Base-by-base conservation (phyloP, 1,139 yeast genomes). In the Yamadazyma pseudoaaseri region DNA sequence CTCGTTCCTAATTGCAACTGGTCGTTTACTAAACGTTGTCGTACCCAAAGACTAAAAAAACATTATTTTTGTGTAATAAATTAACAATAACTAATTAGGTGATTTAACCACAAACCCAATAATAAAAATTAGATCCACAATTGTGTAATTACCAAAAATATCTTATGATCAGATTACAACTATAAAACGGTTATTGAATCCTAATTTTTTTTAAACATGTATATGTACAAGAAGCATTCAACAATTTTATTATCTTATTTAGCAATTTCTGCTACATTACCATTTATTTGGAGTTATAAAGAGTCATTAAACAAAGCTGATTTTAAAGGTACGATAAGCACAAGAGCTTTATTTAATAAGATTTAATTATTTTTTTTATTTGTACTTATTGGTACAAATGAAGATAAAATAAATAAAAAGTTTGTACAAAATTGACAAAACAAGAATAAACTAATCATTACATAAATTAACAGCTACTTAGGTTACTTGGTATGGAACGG, bases 241-340 rank as follows among this genome's bases (percentile, higher is more conserved):
- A 27, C 37, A 16, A 48, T 67, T 34, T 47, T 67, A 32, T 53
- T 69, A 35, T 62, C 67, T 22, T 70, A 70, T 48, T 61, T 70
- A 46, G 63, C 70, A 3, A 36, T 65, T 6, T 65, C 73, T 5
- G 54, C 70, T 25, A 65, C 73, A 9, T 43, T 63, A 29, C 76
- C 76, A 4, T 70, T 70, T 37, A 43, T 62, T 29, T 65, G 66
- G 38, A 66, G 73, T 6, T 70, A 69, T 44, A 64, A 60, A 41
- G 75, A 70, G 40, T 35, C 42, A 7, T 30, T 44, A 20, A 42
- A 38, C 9, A 43, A 42, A 11, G 38, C 30, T n/a, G 31, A 38
- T 4, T 20, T 44, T 5, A 68, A 66, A 40, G 73, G 73, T 2
- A 57, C 61, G 23, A 54, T 62, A 18, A 64, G 58, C 37, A 52